Evolutionary conservation across 345 rosid genomes (phyloP).

Genomic region (Syzygium aromaticum): DNA sequence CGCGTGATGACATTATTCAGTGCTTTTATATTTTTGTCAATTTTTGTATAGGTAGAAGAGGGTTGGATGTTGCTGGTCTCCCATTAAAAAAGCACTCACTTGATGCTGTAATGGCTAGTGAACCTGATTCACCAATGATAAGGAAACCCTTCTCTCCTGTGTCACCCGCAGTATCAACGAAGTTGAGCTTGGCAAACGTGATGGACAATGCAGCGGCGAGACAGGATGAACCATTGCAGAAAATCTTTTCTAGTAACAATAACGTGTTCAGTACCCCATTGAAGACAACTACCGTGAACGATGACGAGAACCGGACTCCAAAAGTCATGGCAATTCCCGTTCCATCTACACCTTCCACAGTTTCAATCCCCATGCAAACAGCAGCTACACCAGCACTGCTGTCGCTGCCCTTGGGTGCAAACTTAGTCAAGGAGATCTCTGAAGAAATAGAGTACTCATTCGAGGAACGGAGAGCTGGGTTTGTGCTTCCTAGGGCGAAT

Average conservation of each 20-base stretch:
- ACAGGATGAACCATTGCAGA: constrained; percentile 19
- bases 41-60: constrained; percentile 46
- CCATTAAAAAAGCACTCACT: constrained; percentile 50
- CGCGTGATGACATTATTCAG: not conserved
- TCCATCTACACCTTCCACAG: constrained; percentile 62
- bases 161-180: constrained; percentile 40
- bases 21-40: not conserved
- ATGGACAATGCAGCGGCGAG: constrained; percentile 9
- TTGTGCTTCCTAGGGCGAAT: constrained; percentile 32
- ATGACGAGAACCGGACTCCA: constrained; percentile 67
- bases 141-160: constrained; percentile 91
- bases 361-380: constrained; percentile 72
- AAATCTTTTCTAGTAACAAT: constrained; percentile 16
- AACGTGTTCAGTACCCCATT: constrained; percentile 40
- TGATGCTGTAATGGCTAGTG: constrained; percentile 26
- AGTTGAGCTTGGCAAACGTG: constrained; percentile 27
- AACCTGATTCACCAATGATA: constrained; percentile 56
- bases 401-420: constrained; percentile 11
- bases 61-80: constrained; percentile 61
- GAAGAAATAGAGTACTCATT: constrained; percentile 75
- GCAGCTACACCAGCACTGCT: constrained; percentile 52
- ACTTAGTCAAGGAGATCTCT: constrained; percentile 19
- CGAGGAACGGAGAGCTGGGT: constrained; percentile 85
- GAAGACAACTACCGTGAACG: constrained; percentile 21
- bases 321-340: constrained; percentile 40